Evolutionary conservation across 202 grass and related monocot species (phyloP), one percentile per base, ranked within the genome.

Genomic region (Cymbopogon flexuosus): DNA sequence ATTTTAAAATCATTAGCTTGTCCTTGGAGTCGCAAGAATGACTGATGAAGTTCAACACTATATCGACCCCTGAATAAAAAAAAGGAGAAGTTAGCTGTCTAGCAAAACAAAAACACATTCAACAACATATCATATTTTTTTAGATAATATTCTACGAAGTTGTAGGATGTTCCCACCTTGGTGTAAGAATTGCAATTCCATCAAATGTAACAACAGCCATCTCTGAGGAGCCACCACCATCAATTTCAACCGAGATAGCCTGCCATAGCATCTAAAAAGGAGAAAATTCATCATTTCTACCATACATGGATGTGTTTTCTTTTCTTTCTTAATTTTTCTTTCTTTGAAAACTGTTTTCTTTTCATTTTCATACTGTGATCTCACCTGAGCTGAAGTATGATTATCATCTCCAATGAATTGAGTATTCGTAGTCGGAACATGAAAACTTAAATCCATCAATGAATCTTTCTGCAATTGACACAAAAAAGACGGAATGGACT

Each of bases 1-100:
- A 97, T 97, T 82, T 97, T 97, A 86, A 97, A 97, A 94, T 97
- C 95, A 91, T 77, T 97, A 70, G 94, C 94, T 81, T 92, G 92
- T 76, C 95, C 95, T 84, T 98, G 95, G 36, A 94, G 92, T 16
- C 92, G 82, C 45, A 98, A 86, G 73, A 98, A 98, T 82, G 90
- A 93, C 34, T 89, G 29, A 56, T 98, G 90, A 77, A 98, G 95
- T 68, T 94, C 95, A 86, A 98, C 88, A 70, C 79, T 94, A 62
- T 94, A 94, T 76, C 95, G 71, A 33, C 95, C 95, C 83, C 95
- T 97, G 77, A 52, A 88, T 54, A n/a, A n/a, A 3, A 5, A 73
- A 66, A 84, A 70, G 56, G 4, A 37, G 57, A 29, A 83, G 6
- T 79, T 77, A 42, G 51, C 41, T 46, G 83, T 51, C 73, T 21